These are phyloP conservation scores for Trypanosomatidae sp. DNA, from an alignment of 208 protist genomes.

Conservation along the genomic window DNA sequence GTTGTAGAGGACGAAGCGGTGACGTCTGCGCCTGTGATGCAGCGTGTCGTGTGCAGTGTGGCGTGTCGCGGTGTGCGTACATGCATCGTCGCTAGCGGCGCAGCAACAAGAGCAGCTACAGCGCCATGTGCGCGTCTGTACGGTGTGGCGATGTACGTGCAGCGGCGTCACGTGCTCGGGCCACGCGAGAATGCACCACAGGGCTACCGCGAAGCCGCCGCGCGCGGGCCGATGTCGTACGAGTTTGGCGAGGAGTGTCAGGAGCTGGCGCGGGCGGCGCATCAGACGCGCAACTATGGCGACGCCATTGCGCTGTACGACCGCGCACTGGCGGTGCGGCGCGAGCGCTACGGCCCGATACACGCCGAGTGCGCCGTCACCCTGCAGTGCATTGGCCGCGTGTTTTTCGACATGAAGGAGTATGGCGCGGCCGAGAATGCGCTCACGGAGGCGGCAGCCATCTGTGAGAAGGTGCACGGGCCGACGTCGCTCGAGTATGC, in stretches of 20 bases:
- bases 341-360: constrained; percentile 76
- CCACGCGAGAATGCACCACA: constrained; percentile 76
- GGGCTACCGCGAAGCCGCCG: constrained; percentile 70
- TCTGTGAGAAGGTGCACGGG: constrained; percentile 78
- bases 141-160: not conserved
- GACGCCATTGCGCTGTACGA: constrained; percentile 83
- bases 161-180: constrained; percentile 32
- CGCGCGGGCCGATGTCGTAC: constrained; percentile 67
- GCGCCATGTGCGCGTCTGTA: not conserved
- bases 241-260: constrained; percentile 85
- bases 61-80: too few relatives aligned
- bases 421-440: constrained; percentile 80
- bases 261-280: constrained; percentile 54
- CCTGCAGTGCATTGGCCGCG: constrained; percentile 76
- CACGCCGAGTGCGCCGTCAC: constrained; percentile 72
- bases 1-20: not conserved
- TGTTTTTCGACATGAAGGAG: constrained; percentile 87
- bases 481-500: constrained; percentile 57
- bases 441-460: constrained; percentile 76
- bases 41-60: not conserved
- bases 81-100: too few relatives aligned
- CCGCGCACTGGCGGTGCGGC: constrained; percentile 59
- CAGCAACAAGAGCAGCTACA: too few relatives aligned
- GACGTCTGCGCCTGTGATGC: not conserved
- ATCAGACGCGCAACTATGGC: constrained; percentile 83